Percentiles rank a stretch among this genome's conserved stretches.
Conservation (phyloP, 345 rosid genomes). For the Populus davidiana region DNA sequence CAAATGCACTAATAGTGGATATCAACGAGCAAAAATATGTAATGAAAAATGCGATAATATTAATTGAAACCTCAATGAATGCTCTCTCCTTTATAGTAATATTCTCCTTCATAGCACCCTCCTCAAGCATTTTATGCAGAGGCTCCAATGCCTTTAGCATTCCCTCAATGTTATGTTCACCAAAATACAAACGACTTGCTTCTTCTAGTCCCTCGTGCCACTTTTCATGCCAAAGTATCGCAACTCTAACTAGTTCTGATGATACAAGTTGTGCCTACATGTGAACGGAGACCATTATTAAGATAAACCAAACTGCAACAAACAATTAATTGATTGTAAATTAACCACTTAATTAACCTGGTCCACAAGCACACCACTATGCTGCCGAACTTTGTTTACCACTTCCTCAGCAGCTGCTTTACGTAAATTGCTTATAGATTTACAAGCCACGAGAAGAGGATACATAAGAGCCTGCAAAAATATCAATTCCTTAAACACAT, state of each 20-base stretch:
- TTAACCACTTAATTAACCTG: conserved; percentile 53
- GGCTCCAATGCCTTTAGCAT: conserved; percentile 97
- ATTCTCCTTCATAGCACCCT: conserved; percentile 71
- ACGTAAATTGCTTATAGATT: conserved; percentile 91
- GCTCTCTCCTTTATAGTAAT: conserved; percentile 84
- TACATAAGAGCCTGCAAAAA: conserved; percentile 90
- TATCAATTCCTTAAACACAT: conserved; percentile 10
- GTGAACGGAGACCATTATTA: conserved; percentile 5
- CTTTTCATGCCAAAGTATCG: conserved; percentile 98
- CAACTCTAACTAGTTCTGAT: conserved; percentile 85
- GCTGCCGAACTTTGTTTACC: conserved; percentile 94
- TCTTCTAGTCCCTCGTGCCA: conserved; percentile 99
- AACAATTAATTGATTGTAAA: neutral
- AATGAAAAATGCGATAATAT: neutral
- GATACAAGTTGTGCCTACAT: conserved; percentile 95
- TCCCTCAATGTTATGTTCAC: conserved; percentile 95
- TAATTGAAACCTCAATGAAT: conserved; percentile 73
- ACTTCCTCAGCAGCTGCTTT: conserved; percentile 97
- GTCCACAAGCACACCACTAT: conserved; percentile 87
- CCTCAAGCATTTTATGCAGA: conserved; percentile 81
- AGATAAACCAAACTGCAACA: neutral
- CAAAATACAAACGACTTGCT: conserved; percentile 97
- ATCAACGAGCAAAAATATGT: neutral
- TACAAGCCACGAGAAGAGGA: conserved; percentile 97
- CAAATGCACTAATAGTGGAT: neutral